These are phyloP conservation scores for Prunus salicina DNA, from an alignment of 306 rosid species.

Conservation along the genomic window DNA sequence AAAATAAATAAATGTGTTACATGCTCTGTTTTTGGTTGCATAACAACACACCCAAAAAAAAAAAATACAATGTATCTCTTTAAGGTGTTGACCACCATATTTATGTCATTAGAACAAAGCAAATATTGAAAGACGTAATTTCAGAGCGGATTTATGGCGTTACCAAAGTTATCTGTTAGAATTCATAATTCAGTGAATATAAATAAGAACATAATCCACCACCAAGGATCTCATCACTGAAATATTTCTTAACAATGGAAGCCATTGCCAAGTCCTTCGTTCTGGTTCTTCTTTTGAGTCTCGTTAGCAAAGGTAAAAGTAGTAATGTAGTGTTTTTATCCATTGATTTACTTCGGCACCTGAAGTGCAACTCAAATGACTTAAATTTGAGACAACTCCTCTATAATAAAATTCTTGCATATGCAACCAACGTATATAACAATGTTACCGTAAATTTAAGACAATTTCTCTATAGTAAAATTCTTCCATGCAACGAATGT, in stretches of 20 bases:
- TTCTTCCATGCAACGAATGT: neutral
- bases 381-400: too few relatives aligned
- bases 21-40: too few relatives aligned
- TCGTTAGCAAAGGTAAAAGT: neutral
- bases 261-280: neutral
- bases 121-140: too few relatives aligned
- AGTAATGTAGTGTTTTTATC: neutral
- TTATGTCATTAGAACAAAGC: too few relatives aligned
- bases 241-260: neutral
- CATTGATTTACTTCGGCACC: neutral
- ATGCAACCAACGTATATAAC: too few relatives aligned
- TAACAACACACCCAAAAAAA: too few relatives aligned
- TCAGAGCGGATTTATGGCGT: neutral
- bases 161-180: neutral
- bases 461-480: too few relatives aligned
- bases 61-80: too few relatives aligned
- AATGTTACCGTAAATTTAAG: too few relatives aligned
- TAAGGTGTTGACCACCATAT: too few relatives aligned
- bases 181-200: neutral
- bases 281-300: neutral
- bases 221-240: neutral
- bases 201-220: neutral
- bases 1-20: too few relatives aligned
- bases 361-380: neutral
- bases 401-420: too few relatives aligned